Percentiles rank a stretch among this genome's conserved stretches.
Evolutionary conservation across 73 alveolate genomes (phyloP).

Genomic region (Paramecium octaurelia): DNA sequence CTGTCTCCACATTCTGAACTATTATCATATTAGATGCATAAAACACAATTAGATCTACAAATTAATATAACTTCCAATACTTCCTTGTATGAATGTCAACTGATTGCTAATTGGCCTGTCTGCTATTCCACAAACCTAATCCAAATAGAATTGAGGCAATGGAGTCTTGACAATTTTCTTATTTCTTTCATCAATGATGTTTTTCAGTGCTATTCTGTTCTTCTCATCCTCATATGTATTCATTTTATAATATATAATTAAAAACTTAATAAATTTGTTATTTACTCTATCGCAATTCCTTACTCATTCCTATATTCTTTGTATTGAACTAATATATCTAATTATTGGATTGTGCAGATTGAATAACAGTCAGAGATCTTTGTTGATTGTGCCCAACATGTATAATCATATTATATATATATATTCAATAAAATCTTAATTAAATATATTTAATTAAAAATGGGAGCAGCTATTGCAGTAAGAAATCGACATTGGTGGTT

Average conservation of each 20-base stretch:
- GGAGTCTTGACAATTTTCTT: not conserved
- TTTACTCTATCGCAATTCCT: not conserved
- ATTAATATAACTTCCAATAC: constrained; percentile 28
- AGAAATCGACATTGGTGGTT: constrained; percentile 69
- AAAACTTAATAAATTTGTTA: not conserved
- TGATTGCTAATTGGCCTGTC: constrained; percentile 36
- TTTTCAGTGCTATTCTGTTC: constrained; percentile 4
- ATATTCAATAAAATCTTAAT: not conserved
- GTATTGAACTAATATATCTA: too few relatives aligned
- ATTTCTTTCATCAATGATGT: constrained; percentile 53
- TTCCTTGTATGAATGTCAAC: constrained; percentile 35
- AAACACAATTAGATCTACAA: constrained; percentile 10
- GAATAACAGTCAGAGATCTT: not conserved
- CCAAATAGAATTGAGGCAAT: constrained; percentile 13
- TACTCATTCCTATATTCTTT: not conserved
- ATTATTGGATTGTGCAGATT: not conserved
- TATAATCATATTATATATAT: not conserved
- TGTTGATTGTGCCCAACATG: not conserved
- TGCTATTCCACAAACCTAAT: constrained; percentile 53
- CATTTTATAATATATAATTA: constrained; percentile 3
- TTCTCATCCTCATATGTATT: constrained; percentile 54
- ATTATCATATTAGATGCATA: constrained; percentile 61
- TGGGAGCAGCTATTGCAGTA: constrained; percentile 44
- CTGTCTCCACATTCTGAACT: constrained; percentile 35
- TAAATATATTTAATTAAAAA: not conserved